Base-by-base conservation (phyloP, 495 filamentous ascomycete genomes). In the Saxophila tyrrhenica region DNA sequence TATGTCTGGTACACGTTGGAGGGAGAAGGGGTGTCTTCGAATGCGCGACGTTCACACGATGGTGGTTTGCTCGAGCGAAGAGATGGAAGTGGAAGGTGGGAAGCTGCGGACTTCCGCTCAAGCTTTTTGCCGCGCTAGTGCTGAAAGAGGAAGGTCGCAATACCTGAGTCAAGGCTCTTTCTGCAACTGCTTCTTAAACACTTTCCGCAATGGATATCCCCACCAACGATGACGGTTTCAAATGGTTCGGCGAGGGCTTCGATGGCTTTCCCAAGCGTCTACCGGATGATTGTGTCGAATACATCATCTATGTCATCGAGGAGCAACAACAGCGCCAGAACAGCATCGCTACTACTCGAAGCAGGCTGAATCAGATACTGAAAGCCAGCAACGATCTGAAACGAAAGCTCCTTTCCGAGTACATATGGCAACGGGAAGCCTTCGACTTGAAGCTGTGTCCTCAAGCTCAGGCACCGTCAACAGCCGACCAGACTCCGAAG, bases 371-470 rank as follows among this genome's bases (percentile, higher is more conserved):
- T 49, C 70, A 76, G n/a, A 74, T 95, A 3, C 81, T 87, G 58
- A 82, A 75, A 63, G 76, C 77, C 10, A 83, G 85, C 2, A 71
- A 74, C 2, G 74, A 80, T 50, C 67, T 92, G 51, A 74, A 71
- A 9, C 80, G 81, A 39, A 68, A 73, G 20, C 65, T 86, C 21
- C 69, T 89, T 39, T 83, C 82, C 57, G 86, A 85, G 48, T 96
- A 95, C 63, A 95, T 97, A 54, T 98, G 92, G 92, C 92, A 98
- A 69, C 81, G 90, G 2, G 87, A 95, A 20, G 67, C 69, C 2
- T 90, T 97, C 56, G 69, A 69, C 3, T 65, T 94, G 20, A 73
- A 78, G 15, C 66, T 85, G 7, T 23, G 32, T 24, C 52, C 53
- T 15, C 59, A 32, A 13, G 20, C 38, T n/a, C 17, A 32, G 16